These are phyloP conservation scores for Nemania serpens DNA, from an alignment of 2,329 filamentous ascomycete genomes.

Conservation along the genomic window DNA sequence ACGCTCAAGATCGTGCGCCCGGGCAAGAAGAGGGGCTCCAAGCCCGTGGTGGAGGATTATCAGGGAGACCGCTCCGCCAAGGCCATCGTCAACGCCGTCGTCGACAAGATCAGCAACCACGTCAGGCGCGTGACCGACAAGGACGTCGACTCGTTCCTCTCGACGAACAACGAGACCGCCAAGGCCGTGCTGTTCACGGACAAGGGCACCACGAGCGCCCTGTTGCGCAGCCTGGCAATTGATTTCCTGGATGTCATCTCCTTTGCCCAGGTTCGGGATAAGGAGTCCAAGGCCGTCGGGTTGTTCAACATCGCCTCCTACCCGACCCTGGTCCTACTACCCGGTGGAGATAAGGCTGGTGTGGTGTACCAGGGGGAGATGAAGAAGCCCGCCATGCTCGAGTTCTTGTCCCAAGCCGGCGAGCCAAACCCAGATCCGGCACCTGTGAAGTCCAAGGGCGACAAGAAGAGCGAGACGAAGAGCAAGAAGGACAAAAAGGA, in stretches of 20 bases:
- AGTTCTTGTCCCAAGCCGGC: conserved; percentile 80
- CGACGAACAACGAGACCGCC: conserved; percentile 66
- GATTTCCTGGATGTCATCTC: conserved; percentile 83
- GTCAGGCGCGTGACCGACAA: conserved; percentile 82
- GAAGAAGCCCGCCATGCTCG: conserved; percentile 80
- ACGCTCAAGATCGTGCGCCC: conserved; percentile 93
- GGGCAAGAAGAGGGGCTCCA: conserved; percentile 67
- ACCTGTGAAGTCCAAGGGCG: conserved; percentile 35
- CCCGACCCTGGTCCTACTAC: conserved; percentile 80
- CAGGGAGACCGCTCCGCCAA: conserved; percentile 82
- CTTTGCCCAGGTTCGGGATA: conserved; percentile 82
- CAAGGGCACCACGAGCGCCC: conserved; percentile 83
- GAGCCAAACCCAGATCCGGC: conserved; percentile 74
- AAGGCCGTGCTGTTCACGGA: conserved; percentile 94
- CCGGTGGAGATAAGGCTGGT: conserved; percentile 69
- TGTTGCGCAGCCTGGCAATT: conserved; percentile 83
- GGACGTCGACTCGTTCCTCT: conserved; percentile 75
- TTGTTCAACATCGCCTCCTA: conserved; percentile 78
- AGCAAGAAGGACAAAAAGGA: conserved; percentile 41
- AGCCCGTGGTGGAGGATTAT: conserved; percentile 88
- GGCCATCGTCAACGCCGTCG: conserved; percentile 82
- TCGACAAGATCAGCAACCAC: conserved; percentile 88
- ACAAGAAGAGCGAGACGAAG: conserved; percentile 43
- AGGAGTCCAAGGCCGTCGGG: conserved; percentile 72
- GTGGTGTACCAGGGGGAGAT: conserved; percentile 80